Conservation (phyloP, 345 rosid species). For the Erucastrum elatum region DNA sequence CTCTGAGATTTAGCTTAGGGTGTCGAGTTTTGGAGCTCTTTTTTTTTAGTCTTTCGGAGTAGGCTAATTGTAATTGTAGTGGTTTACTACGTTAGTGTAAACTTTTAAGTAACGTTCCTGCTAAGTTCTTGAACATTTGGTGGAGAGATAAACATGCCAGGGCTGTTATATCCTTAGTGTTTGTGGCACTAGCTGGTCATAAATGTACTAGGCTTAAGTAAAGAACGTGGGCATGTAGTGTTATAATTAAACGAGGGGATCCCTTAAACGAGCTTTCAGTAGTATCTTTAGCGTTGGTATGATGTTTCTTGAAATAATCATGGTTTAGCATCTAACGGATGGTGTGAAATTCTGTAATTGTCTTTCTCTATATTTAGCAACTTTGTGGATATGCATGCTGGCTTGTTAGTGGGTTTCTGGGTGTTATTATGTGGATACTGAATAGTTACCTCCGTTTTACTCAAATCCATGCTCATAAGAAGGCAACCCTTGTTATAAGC, state of each 20-base stretch:
- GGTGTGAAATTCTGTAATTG: conserved; percentile 3
- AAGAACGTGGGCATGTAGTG: background rate
- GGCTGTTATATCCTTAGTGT: background rate
- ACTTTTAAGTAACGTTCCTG: background rate
- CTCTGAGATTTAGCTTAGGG: background rate
- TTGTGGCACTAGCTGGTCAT: conserved; percentile 3
- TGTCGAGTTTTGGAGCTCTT: background rate
- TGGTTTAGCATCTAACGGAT: background rate
- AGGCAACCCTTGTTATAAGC: conserved; percentile 4
- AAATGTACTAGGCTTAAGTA: background rate
- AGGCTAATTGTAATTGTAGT: background rate
- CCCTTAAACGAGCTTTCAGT: background rate
- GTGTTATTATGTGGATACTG: background rate
- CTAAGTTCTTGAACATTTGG: conserved; percentile 17
- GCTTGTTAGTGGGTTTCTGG: background rate
- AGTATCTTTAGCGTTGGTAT: conserved; percentile 4
- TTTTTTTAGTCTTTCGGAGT: too few relatives aligned
- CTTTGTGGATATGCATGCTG: conserved; percentile 6
- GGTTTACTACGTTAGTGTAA: background rate
- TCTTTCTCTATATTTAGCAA: conserved; percentile 2
- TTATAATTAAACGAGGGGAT: background rate
- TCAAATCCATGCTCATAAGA: conserved; percentile 14
- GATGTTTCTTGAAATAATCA: background rate
- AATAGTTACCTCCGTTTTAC: background rate
- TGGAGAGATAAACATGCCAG: background rate